Percentiles rank a stretch among this genome's conserved stretches.
Conservation (phyloP, 2,329 filamentous ascomycete species). For the Colletotrichum orbiculare region DNA sequence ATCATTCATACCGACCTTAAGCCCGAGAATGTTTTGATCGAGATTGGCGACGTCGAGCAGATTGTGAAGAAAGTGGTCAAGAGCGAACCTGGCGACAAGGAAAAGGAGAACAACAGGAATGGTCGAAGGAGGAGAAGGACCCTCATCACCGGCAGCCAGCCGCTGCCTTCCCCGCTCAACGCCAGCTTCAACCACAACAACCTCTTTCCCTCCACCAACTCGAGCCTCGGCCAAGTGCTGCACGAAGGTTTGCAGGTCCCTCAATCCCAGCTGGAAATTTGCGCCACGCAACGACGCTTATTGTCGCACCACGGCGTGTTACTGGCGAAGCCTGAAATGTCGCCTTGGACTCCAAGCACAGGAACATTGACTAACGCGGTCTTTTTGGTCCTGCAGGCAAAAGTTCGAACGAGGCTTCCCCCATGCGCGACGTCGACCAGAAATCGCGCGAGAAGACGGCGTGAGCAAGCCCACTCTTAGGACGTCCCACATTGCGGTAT, state of each 20-base stretch:
- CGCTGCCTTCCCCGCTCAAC: constrained; percentile 93
- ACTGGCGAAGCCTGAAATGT: not conserved
- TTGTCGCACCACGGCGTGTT: not conserved
- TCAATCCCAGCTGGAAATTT: constrained; percentile 9
- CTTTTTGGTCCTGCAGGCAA: constrained; percentile 42
- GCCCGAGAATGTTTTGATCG: constrained; percentile 97
- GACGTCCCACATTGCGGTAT: no score
- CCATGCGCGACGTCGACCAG: constrained; percentile 71
- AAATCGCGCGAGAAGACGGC: constrained; percentile 92
- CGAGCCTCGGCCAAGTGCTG: constrained; percentile 86
- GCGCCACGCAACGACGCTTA: not conserved
- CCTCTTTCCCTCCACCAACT: constrained; percentile 71
- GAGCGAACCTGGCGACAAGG: constrained; percentile 78
- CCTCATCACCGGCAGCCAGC: constrained; percentile 96
- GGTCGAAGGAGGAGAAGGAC: constrained; percentile 90
- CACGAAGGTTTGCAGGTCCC: constrained; percentile 72
- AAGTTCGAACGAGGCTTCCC: constrained; percentile 56
- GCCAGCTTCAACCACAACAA: constrained; percentile 87
- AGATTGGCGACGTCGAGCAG: constrained; percentile 98
- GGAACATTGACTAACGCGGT: constrained; percentile 17
- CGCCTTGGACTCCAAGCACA: not conserved
- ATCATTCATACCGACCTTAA: constrained; percentile 99
- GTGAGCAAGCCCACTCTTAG: constrained; percentile 65
- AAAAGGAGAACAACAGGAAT: constrained; percentile 92
- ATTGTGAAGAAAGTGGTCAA: constrained; percentile 98